Evolutionary conservation across 2,329 filamentous ascomycete genomes (phyloP).

Genomic region (Colletotrichum camelliae): DNA sequence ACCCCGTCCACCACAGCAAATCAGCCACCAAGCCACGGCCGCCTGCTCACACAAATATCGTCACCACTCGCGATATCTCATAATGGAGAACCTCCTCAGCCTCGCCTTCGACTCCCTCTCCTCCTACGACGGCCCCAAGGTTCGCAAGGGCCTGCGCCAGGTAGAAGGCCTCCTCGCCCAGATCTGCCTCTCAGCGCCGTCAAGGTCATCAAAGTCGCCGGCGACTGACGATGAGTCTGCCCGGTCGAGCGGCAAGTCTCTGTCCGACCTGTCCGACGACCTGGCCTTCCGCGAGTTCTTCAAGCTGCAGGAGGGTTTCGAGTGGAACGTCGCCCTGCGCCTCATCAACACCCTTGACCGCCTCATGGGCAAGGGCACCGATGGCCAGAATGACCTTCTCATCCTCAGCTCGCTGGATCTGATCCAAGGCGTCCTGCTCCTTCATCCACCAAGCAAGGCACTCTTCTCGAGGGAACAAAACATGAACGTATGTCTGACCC

Average conservation of each 20-base stretch:
- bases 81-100: slow-evolving; percentile 90
- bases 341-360: slow-evolving; percentile 86
- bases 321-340: slow-evolving; percentile 94
- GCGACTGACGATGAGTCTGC: slow-evolving; percentile 4
- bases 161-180: slow-evolving; percentile 93
- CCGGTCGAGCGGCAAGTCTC: slow-evolving; percentile 55
- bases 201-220: slow-evolving; percentile 26
- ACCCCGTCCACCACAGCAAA: slow-evolving; percentile 10
- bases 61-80: slow-evolving; percentile 24
- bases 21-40: slow-evolving; percentile 3
- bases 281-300: slow-evolving; percentile 96
- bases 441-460: slow-evolving; percentile 88
- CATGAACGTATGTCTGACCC: slow-evolving; percentile 75
- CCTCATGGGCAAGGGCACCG: slow-evolving; percentile 80
- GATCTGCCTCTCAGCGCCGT: slow-evolving; percentile 76
- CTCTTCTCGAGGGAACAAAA: slow-evolving; percentile 89
- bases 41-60: not conserved
- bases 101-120: slow-evolving; percentile 97
- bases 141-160: slow-evolving; percentile 91
- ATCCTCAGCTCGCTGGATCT: slow-evolving; percentile 89
- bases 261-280: slow-evolving; percentile 77
- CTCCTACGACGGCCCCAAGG: slow-evolving; percentile 86
- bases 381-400: slow-evolving; percentile 84
- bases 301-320: slow-evolving; percentile 94
- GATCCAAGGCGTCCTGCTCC: slow-evolving; percentile 84